Evolutionary conservation across 345 rosid genomes (phyloP), one percentile per base, ranked within the genome.

Genomic region (Ceriops decandra): DNA sequence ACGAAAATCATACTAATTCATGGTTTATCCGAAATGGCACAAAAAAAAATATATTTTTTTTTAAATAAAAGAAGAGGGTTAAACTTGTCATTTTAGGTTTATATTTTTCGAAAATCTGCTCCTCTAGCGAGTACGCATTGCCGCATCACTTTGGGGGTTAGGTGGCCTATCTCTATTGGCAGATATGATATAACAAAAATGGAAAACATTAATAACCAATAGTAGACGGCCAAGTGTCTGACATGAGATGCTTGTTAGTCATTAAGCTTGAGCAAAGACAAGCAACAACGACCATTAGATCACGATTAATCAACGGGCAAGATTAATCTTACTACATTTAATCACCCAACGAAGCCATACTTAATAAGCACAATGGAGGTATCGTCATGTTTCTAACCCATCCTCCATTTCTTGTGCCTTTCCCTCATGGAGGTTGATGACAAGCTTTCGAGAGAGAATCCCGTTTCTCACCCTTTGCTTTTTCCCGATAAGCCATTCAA

Each of bases 201-300:
- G 15, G 4, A 15, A 13, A 42, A 42, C 3, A 13, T 0, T 0
- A 42, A 13, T 42, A 42, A 11, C 49, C 19, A 42, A 42, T 42
- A 11, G 19, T 0, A 3, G 4, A 3, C 19, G 0, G 49, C 17
- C 49, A 42, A 19, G 19, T 42, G 5, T 1, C 1, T 11, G 17
- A 22, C 5, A 60, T 22, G 67, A 67, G 66, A 28, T 35, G 57
- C 35, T 72, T 58, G 51, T 64, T 57, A 20, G 70, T 58, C 75
- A 65, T 64, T 64, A 49, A 33, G 30, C 62, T 7, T 35, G 17
- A 52, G 60, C 60, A 54, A 9, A 30, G 59, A 28, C 38, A 60
- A 21, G 53, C 67, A 61, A 16, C 42, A 53, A 24, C 5, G 32
- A 62, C 76, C 72, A 31, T 38, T 67, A 49, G 71, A 73, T 73